phyloP scores from a whole-genome alignment of 2,329 filamentous ascomycete genomes.

The Colletotrichum acutatum region DNA sequence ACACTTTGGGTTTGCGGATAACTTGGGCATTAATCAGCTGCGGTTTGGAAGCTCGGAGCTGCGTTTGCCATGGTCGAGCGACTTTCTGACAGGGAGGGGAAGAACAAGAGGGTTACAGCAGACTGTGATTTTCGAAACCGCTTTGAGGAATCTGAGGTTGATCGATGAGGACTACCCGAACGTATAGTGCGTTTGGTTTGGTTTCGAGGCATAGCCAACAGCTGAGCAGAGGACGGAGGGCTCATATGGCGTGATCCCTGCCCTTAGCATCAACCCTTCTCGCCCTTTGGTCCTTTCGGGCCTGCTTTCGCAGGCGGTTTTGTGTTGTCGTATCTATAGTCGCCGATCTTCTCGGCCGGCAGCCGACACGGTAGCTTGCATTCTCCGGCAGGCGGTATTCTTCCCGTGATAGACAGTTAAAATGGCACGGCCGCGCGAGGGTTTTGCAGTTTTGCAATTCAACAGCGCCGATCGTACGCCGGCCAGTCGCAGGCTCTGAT shows the following conservation, averaged over 20 bases:
- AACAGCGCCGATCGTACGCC: slow-evolving; percentile 26
- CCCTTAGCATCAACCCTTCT: slow-evolving; percentile 11
- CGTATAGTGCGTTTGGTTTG: slow-evolving; percentile 15
- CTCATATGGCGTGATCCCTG: slow-evolving; percentile 12
- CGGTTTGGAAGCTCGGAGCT: not conserved
- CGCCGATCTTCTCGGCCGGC: not conserved
- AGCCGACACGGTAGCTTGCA: not conserved
- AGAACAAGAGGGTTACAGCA: slow-evolving; percentile 17
- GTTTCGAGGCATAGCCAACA: slow-evolving; percentile 22
- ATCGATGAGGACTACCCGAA: not conserved
- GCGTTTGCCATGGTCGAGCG: not conserved
- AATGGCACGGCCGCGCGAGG: not conserved
- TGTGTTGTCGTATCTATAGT: not conserved
- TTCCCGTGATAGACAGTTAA: not conserved
- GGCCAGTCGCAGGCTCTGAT: slow-evolving; percentile 13
- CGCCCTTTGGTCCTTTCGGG: not conserved
- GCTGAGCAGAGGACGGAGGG: not conserved
- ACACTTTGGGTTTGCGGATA: not conserved
- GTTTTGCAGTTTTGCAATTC: slow-evolving; percentile 1
- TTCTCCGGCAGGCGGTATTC: not conserved
- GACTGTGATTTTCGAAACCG: slow-evolving; percentile 8
- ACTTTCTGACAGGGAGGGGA: not conserved
- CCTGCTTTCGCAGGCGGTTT: not conserved
- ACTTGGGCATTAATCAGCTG: not conserved
- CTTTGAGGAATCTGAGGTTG: not conserved